These are phyloP conservation scores for Mimosa pudica DNA, from an alignment of 306 rosid genomes.

Conservation along the genomic window DNA sequence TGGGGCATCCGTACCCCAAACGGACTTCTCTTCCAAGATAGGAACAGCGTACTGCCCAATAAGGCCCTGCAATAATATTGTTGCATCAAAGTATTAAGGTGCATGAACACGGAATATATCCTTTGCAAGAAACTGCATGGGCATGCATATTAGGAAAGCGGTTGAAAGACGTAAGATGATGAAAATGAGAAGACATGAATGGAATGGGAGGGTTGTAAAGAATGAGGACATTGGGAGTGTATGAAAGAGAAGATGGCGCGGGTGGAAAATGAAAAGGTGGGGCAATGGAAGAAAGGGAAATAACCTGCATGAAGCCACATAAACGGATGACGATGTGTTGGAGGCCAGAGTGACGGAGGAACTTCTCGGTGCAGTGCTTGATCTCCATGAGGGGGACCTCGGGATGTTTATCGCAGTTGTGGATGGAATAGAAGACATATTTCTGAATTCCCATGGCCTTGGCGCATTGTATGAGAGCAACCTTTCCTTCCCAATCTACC, in stretches of 20 bases:
- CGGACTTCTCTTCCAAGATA: constrained; percentile 91
- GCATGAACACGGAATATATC: background rate
- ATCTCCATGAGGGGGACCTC: constrained; percentile 99
- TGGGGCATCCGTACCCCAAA: constrained; percentile 99
- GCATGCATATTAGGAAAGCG: background rate
- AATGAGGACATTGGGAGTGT: too few species aligned
- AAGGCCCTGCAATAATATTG: constrained; percentile 61
- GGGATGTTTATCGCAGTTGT: constrained; percentile 92
- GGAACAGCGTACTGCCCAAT: constrained; percentile 98
- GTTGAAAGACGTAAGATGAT: background rate
- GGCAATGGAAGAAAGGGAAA: background rate
- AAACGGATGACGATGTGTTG: constrained; percentile 69
- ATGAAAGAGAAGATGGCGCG: background rate
- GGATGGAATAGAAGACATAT: constrained; percentile 88
- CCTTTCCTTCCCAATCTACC: constrained; percentile 99
- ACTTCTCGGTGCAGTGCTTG: constrained; percentile 88
- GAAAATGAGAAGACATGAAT: background rate
- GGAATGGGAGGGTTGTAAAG: too few species aligned
- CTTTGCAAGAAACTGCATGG: background rate
- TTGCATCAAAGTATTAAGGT: background rate
- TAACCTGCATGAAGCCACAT: constrained; percentile 96
- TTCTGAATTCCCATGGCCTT: constrained; percentile 99
- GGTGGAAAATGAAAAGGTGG: background rate
- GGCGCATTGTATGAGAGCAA: constrained; percentile 93
- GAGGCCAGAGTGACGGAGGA: constrained; percentile 76